Base-by-base conservation (phyloP, 495 filamentous ascomycete species). In the Aspergillus nidulans region DNA sequence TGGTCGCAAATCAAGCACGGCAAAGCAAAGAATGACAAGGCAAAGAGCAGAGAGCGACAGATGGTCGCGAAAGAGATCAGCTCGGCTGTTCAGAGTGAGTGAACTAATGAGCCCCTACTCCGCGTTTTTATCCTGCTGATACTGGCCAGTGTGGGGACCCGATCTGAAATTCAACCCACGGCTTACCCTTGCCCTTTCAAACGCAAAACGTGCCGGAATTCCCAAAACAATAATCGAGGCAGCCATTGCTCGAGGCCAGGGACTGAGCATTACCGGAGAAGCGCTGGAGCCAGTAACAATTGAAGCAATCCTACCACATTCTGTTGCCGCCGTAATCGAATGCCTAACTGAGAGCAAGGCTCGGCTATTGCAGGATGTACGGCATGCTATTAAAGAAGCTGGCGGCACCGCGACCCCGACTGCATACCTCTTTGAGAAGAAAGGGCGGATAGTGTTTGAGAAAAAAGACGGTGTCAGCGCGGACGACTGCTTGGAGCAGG, bases 1-100 rank as follows among this genome's bases (percentile, higher is more conserved):
- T 99, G 94, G 94, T 89, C 90, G 32, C 94, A 92, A 58, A 97
- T 97, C 71, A 88, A 85, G 59, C 95, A 99, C 67, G 89, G 92
- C 72, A 99, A 99, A 69, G 89, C 82, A 36, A 86, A 83, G 59
- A 83, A 83, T 57, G 92, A 97, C 71, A 74, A 73, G 65, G 70
- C 64, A 12, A 79, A 75, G 63, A 76, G 69, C 66, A 82, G 70
- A 53, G 76, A 77, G 58, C 77, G 71, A 20, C 71, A 74, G 36
- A 68, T 75, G 43, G 54, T 84, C 32, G 67, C 68, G 42, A 73
- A 80, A 53, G 81, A 85, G 43, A 77, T 83, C 20, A 71, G 64
- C 56, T 71, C 57, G 36, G 83, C 82, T 15, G 79, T 77, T 19
- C 83, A 84, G 64, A 65, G 82, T 82, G 66, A 40, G 71, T 59